Base-by-base conservation (phyloP, 1,284 basidiomycete species). In the Porogramme epimiltina region DNA sequence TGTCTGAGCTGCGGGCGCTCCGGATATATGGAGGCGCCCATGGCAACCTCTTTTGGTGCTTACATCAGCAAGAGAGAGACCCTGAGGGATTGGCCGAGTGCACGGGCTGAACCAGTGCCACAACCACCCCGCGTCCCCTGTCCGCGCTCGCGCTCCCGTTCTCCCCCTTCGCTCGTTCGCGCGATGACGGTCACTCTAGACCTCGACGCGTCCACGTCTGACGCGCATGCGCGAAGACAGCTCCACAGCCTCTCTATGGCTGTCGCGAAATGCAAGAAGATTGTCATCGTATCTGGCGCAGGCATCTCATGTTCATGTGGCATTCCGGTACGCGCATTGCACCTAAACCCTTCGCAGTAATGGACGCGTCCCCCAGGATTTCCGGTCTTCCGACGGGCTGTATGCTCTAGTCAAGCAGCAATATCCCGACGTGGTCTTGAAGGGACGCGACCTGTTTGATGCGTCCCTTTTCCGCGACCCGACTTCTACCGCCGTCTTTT, bases 231-330 rank as follows among this genome's bases (percentile, higher is more conserved):
- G 4, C 73, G 85, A 43, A 78, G 82, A 39, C 61, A 82, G 11
- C 78, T 95, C 2, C 68, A 78, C 5, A 84, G 85, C 47, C 70
- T 95, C 37, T 92, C 91, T 10, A 75, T 84, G 3, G 75, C 85
- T 5, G 85, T 96, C 33, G 87, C 87, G 16, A 94, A 90, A 72
- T 83, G 84, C 70, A 93, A 87, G 73, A 87, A 83, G 71, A 88
- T 94, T 54, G 80, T 96, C 15, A 84, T 95, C 6, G 88, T 96
- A 58, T 91, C 90, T 38, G 94, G 94, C 18, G 94, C 94, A 6
- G 94, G 94, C 39, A 95, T 96, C 52, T 95, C 92, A 26, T 96
- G 93, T 68, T 92, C 90, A 22, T 91, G 87, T 66, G 94, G 94
- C 42, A 95, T 97, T 63, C 94, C 94, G 6, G 93, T 95, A 65